Percentiles rank a stretch among this genome's conserved stretches.
Conservation (phyloP, 805 yeast species). For the Wickerhamomyces mucosus region DNA sequence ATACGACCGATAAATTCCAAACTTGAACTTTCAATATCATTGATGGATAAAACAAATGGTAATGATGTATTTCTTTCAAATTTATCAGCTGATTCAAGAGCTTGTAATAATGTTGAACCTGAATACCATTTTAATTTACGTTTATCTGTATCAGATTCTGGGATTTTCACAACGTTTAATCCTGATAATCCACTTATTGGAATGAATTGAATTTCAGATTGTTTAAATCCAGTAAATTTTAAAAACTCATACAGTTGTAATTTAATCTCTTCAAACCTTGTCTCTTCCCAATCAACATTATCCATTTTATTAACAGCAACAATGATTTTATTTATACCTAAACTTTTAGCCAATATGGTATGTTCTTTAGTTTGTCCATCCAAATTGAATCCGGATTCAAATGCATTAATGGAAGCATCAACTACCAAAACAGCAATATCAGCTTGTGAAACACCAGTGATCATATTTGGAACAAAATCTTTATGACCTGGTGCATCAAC, state of each 20-base stretch:
- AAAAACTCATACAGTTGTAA: conserved; percentile 74
- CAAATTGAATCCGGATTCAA: conserved; percentile 92
- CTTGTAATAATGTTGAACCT: conserved; percentile 80
- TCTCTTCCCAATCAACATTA: conserved; percentile 80
- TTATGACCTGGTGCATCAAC: conserved; percentile 96
- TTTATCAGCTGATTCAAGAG: conserved; percentile 76
- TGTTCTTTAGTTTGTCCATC: conserved; percentile 95
- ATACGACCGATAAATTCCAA: conserved; percentile 93
- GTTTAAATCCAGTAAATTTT: conserved; percentile 81
- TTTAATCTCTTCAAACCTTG: conserved; percentile 68
- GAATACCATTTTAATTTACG: conserved; percentile 24
- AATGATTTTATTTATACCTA: conserved; percentile 80
- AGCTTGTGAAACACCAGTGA: conserved; percentile 91
- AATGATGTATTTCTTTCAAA: conserved; percentile 75
- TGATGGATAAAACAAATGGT: conserved; percentile 84
- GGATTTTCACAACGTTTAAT: conserved; percentile 80
- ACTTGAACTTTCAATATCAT: conserved; percentile 76
- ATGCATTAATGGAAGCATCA: conserved; percentile 91
- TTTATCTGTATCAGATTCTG: conserved; percentile 57
- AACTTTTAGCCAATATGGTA: conserved; percentile 83
- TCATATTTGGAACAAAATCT: conserved; percentile 95
- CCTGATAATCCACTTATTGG: conserved; percentile 92
- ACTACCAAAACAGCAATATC: conserved; percentile 86
- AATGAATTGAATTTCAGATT: conserved; percentile 76
- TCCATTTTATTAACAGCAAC: conserved; percentile 95